Percentiles rank a stretch among this genome's conserved stretches.
phyloP scores from a whole-genome alignment of 371 early-diverging fungal genomes.

The Syncephalis plumigaleata region DNA sequence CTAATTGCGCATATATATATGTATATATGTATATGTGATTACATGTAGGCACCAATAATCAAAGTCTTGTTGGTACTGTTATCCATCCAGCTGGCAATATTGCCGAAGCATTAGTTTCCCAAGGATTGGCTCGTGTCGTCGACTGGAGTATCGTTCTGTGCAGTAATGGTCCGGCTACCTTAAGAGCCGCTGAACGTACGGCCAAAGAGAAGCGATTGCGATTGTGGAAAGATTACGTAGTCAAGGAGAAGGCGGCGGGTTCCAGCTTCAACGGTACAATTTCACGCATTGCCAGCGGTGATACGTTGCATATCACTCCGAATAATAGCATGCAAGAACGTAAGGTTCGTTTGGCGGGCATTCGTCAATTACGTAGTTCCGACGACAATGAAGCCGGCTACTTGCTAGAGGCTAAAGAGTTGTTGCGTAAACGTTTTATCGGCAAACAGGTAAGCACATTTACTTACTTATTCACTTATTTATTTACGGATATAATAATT shows the following conservation, averaged over 20 bases:
- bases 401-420: conserved; percentile 74
- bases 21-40: too few relatives aligned
- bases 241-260: conserved; percentile 13
- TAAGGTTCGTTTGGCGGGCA: conserved; percentile 64
- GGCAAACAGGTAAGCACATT: conserved; percentile 42
- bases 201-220: conserved; percentile 31
- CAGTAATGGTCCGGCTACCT: conserved; percentile 49
- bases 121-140: conserved; percentile 73
- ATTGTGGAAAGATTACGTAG: conserved; percentile 58
- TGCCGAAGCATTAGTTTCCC: conserved; percentile 64
- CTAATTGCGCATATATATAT: conserved; percentile 1
- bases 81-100: conserved; percentile 83
- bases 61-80: conserved; percentile 60
- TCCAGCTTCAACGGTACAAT: conserved; percentile 16
- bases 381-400: conserved; percentile 69
- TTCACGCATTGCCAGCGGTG: conserved; percentile 53
- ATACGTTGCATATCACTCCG: conserved; percentile 48
- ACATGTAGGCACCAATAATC: conserved; percentile 28
- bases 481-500: too few relatives aligned
- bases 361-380: conserved; percentile 40
- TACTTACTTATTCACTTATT: background rate
- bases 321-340: conserved; percentile 35
- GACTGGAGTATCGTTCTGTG: conserved; percentile 73
- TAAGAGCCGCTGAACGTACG: conserved; percentile 58
- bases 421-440: conserved; percentile 67